Base-by-base conservation (phyloP, 176 grass and related monocot genomes). In the Oryza meyeriana region DNA sequence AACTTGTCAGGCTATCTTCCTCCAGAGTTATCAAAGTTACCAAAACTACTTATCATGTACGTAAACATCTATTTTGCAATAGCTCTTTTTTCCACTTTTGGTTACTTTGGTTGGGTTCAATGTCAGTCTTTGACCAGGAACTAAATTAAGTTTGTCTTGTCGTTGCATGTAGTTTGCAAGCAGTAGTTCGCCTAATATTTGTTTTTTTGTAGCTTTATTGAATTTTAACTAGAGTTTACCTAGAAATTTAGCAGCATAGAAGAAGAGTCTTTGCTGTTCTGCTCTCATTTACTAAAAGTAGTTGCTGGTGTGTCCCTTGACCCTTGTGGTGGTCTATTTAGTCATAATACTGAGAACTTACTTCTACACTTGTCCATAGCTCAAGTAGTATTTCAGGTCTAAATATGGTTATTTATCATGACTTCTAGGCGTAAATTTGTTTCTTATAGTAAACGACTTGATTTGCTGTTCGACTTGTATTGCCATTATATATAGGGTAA, bases 1-100 rank as follows among this genome's bases (percentile, higher is more conserved):
- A 91, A 94, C 68, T 79, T 94, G 78, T 83, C 88, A 16, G 91
- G 91, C 29, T 62, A 71, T 85, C 52, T 94, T 72, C 91, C 91
- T 77, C 4, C 75, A 86, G 82, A 94, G 28, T 64, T 94, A 71
- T 82, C 89, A 12, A 58, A 81, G 45, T 59, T 91, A 28, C 92
- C 92, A 11, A 87, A 81, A 5, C 32, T 94, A 63, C 84, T 89
- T 17, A 94, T 94, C 61, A 82, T 94, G 92, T 94, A 91, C 0
- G 89, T 79, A 88, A 36, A 82, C 18, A 65, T 83, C 71, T 65
- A 83, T 65, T 45, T 58, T 48, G 42, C 32, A 50, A 22, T 79
- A 71, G 5, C 72, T 81, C 34, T 59, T 62, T 64, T 64, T 57
- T 39, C 65, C 35, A 4, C 79, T 31, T 42, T 69, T 69, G 10